phyloP scores from a whole-genome alignment of 2,329 filamentous ascomycete species.

The Stachybotrys elegans region DNA sequence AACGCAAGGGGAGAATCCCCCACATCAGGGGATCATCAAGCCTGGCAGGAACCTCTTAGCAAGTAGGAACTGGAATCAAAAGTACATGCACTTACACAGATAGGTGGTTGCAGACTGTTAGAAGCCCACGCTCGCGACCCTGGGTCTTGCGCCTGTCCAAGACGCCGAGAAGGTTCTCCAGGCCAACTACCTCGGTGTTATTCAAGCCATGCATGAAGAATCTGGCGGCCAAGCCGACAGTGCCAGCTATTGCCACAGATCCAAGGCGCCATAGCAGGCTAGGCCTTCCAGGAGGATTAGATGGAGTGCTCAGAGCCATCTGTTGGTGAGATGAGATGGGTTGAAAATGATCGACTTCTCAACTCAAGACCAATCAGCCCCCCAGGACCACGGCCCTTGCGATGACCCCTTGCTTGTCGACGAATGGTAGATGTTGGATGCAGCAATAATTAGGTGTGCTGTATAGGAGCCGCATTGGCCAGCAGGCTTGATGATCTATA shows the following conservation, averaged over 20 bases:
- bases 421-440: too few species aligned
- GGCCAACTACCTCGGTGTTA: conserved; percentile 68
- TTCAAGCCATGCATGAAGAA: conserved; percentile 73
- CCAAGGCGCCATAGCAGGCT: conserved; percentile 65
- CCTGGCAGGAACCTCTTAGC: conserved; percentile 39
- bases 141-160: conserved; percentile 67
- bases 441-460: too few species aligned
- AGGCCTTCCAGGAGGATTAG: conserved; percentile 43
- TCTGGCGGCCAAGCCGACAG: conserved; percentile 65
- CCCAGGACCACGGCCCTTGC: too few species aligned
- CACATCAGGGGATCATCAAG: conserved; percentile 93
- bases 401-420: too few species aligned
- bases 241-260: conserved; percentile 70
- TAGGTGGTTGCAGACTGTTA: conserved; percentile 59
- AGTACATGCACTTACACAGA: conserved; percentile 28
- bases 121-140: conserved; percentile 66
- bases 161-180: conserved; percentile 69
- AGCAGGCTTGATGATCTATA: too few species aligned
- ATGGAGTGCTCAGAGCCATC: too few species aligned
- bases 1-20: conserved; percentile 76
- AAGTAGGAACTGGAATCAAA: neutral
- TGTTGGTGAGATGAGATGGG: too few species aligned
- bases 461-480: too few species aligned
- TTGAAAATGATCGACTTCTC: too few species aligned
- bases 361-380: too few species aligned